Conservation (phyloP, 306 rosid species). For the Parietaria judaica region DNA sequence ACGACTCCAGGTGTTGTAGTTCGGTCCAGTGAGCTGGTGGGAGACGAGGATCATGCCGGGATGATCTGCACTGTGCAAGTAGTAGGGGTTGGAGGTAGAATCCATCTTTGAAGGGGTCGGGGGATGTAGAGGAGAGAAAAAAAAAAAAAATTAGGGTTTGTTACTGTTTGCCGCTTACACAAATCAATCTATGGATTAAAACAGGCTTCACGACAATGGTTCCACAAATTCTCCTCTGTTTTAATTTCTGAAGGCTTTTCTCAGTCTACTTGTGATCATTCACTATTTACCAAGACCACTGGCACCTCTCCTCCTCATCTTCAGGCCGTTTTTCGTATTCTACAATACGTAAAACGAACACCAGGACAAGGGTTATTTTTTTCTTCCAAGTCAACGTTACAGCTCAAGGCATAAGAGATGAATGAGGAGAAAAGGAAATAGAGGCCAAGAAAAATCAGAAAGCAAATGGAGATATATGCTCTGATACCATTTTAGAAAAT, state of each 20-base stretch:
- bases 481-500: neutral
- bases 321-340: too few relatives aligned
- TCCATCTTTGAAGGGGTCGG: too few relatives aligned
- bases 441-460: too few relatives aligned
- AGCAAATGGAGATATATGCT: neutral
- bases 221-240: neutral
- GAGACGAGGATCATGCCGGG: neutral
- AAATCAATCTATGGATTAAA: neutral
- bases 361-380: too few relatives aligned
- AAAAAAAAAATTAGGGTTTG: too few relatives aligned
- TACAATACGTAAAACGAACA: too few relatives aligned
- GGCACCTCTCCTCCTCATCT: too few relatives aligned
- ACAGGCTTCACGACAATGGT: neutral
- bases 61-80: too few relatives aligned
- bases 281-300: too few relatives aligned
- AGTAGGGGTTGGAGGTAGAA: too few relatives aligned
- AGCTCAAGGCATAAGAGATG: neutral
- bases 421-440: neutral
- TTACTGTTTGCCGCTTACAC: neutral
- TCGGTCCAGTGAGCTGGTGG: neutral
- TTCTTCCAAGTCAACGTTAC: too few relatives aligned
- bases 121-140: too few relatives aligned
- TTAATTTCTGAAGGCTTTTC: neutral
- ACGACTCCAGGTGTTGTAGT: slow-evolving; percentile 1
- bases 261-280: neutral